Evolutionary conservation across 176 grass and related monocot species (phyloP).

Genomic region (Cenchrus fungigraminus): DNA sequence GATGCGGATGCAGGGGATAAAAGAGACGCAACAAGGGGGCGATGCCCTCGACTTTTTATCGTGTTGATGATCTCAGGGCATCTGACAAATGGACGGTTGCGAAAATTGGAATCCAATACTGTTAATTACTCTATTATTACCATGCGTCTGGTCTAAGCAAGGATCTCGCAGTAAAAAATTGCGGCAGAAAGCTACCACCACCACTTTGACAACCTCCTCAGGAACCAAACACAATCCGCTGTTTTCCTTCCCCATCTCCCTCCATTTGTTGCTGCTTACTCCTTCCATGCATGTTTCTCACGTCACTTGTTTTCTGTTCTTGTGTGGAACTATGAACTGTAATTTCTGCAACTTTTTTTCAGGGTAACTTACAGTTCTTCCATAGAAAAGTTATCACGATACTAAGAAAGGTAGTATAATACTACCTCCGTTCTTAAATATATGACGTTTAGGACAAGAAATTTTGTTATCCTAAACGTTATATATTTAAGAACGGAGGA

Average conservation of each 20-base stretch:
- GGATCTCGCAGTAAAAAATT: slow-evolving; percentile 24
- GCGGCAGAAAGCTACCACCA: slow-evolving; percentile 20
- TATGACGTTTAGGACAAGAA: no score
- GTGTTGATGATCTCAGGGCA: slow-evolving; percentile 2
- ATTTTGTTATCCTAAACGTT: no score
- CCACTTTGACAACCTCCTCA: neutral
- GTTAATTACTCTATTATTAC: neutral
- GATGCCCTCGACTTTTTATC: slow-evolving; percentile 39
- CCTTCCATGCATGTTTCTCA: neutral
- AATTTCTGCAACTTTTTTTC: neutral
- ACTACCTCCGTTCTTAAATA: no score
- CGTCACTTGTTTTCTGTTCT: neutral
- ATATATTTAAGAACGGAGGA: no score
- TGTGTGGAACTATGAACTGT: neutral
- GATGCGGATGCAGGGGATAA: slow-evolving; percentile 42
- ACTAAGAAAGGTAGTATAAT: neutral
- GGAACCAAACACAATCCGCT: slow-evolving; percentile 4
- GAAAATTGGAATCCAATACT: slow-evolving; percentile 50
- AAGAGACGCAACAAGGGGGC: slow-evolving; percentile 35
- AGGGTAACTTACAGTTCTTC: neutral
- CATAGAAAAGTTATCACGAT: neutral
- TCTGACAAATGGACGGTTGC: slow-evolving; percentile 36
- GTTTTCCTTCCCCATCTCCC: neutral
- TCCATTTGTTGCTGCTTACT: neutral
- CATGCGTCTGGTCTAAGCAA: slow-evolving; percentile 45